Base-by-base conservation (phyloP, 177 flowering plant genomes). In the Vitis hybrid region DNA sequence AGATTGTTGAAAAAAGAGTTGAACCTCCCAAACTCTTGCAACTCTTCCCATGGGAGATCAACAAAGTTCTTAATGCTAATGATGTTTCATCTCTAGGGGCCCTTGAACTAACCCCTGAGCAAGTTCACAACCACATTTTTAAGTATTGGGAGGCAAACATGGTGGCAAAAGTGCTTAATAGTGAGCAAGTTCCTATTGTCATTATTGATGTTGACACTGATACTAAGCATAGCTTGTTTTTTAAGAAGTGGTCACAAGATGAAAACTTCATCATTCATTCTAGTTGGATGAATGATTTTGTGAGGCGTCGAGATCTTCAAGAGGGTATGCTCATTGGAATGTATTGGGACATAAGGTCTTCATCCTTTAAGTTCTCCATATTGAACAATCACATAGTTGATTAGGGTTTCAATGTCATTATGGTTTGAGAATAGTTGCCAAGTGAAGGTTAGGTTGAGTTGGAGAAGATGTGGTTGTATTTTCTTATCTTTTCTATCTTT, bases 1-100 rank as follows among this genome's bases (percentile, higher is more conserved):
- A 60, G 7, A 4, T 52, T 21, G 56, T 72, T 7, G 75, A 66
- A 6, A 56, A 61, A 3, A 18, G 71, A 60, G 56, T 62, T 24
- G 56, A 60, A 1, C 46, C 70, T 14, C 56, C 70, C 15, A 65
- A 15, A 1, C 67, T 62, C 24, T 21, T 61, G n/a, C 50, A 67
- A 19, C 60, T 67, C 11, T 40, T 48, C n/a, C 75, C 51, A 55
- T 73, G 75, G 75, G 71, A 73, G 49, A 59, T 62, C 11, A 67
- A 62, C 55, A 67, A 60, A 52, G 66, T 62, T 1, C 66, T 73
- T 16, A 40, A 19, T 2, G 16, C 15, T 1, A 18, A 16, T 8
- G 66, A 66, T 8, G 66, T 66, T 21, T 55, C 70, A 1, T 19
- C 14, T 7, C n/a, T 58, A 7, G 66, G 66, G 21, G 70, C 15